phyloP scores from a whole-genome alignment of 2,329 filamentous ascomycete species.

The Colletotrichum magnum region DNA sequence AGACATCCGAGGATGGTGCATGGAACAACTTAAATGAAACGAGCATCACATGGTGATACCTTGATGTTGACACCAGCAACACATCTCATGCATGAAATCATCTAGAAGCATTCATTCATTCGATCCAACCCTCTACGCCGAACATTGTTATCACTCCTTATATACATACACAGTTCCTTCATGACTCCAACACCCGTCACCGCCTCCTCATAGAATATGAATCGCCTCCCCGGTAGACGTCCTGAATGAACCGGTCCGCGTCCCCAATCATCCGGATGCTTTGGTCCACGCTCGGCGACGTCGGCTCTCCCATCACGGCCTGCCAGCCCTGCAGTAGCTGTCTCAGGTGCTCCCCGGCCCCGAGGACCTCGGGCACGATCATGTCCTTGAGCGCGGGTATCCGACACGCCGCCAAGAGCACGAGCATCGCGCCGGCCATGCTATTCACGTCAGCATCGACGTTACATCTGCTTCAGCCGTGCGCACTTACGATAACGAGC shows the following conservation, averaged over 20 bases:
- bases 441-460: constrained; percentile 44
- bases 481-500: constrained; percentile 62
- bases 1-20: background rate
- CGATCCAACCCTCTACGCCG: too few species aligned
- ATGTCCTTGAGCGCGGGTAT: constrained; percentile 54
- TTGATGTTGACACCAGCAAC: too few species aligned
- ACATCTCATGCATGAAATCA: too few species aligned
- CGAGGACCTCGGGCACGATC: constrained; percentile 54
- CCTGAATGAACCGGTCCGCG: constrained; percentile 57
- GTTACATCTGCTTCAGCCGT: background rate
- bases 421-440: constrained; percentile 65
- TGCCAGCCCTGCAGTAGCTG: constrained; percentile 60
- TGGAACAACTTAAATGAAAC: too few species aligned
- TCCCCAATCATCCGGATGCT: constrained; percentile 62
- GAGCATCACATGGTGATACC: too few species aligned
- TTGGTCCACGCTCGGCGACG: constrained; percentile 62
- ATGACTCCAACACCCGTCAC: background rate
- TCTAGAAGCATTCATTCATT: too few species aligned
- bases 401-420: constrained; percentile 60
- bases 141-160: too few species aligned
- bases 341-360: constrained; percentile 58
- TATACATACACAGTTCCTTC: too few species aligned
- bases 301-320: constrained; percentile 52
- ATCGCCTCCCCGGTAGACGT: constrained; percentile 47
- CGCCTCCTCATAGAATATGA: constrained; percentile 24